A percentile compares a stretch with the other conserved stretches of the same genome.
Evolutionary conservation across 2,329 filamentous ascomycete genomes (phyloP).

Genomic region (Aspergillus terreus): DNA sequence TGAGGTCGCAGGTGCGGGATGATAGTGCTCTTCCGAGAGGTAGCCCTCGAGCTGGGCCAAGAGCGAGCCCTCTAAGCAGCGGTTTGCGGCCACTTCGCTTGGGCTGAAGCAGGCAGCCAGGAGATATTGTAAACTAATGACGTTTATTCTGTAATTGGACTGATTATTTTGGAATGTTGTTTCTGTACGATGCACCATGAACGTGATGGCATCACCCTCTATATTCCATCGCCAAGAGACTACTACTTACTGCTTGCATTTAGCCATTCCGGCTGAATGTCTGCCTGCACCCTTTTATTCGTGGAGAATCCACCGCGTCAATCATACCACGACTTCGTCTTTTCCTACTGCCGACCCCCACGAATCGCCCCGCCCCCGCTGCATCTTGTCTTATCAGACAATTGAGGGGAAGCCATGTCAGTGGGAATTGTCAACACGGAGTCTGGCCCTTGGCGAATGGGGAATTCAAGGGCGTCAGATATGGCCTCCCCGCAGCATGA

Average conservation of each 20-base stretch:
- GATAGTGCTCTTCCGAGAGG: conserved; percentile 22
- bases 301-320: neutral
- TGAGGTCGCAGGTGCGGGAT: conserved; percentile 19
- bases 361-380: conserved; percentile 1
- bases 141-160: neutral
- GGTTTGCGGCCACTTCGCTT: conserved; percentile 25
- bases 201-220: neutral
- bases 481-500: no score
- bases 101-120: neutral
- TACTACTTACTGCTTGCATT: neutral
- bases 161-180: neutral
- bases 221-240: no score
- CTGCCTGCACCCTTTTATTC: neutral
- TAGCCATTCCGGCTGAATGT: conserved; percentile 9
- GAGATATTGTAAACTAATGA: neutral
- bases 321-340: neutral
- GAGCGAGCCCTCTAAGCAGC: conserved; percentile 20
- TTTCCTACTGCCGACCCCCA: neutral
- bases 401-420: conserved; percentile 1
- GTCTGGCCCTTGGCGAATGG: conserved; percentile 5
- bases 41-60: conserved; percentile 19
- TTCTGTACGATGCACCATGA: neutral
- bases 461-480: neutral
- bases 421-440: conserved; percentile 5
- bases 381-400: conserved; percentile 5